Percentiles rank a stretch among this genome's conserved stretches.
Evolutionary conservation across 2,329 filamentous ascomycete genomes (phyloP).

Genomic region (Fusarium succisae): DNA sequence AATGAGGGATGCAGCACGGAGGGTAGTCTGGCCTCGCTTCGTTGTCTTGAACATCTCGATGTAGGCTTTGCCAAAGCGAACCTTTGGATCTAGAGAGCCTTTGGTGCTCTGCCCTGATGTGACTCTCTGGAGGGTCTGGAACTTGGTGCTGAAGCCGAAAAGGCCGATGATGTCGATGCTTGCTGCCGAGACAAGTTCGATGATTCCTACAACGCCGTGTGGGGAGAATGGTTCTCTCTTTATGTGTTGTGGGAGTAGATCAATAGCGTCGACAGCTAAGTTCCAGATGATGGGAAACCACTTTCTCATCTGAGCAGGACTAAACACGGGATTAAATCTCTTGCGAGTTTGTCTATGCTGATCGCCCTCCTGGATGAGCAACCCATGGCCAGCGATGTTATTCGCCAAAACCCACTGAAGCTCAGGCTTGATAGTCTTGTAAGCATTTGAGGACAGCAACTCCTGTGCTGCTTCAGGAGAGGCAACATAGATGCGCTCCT

Average conservation of each 20-base stretch:
- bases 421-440: neutral
- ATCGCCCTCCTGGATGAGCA: neutral
- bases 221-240: rapidly evolving
- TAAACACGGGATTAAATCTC: neutral
- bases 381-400: neutral
- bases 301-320: neutral
- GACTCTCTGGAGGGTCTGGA: neutral
- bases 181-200: neutral
- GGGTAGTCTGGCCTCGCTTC: neutral
- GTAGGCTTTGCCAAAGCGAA: neutral
- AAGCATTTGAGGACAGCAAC: neutral
- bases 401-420: neutral
- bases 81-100: neutral
- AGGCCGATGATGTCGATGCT: neutral
- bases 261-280: neutral
- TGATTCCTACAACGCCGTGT: neutral
- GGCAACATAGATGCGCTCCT: neutral
- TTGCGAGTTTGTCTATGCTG: neutral
- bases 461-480: rapidly evolving
- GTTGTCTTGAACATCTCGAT: neutral
- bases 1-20: neutral
- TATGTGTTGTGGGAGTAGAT: neutral
- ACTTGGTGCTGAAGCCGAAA: neutral
- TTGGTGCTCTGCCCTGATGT: rapidly evolving
- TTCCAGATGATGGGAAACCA: neutral